Evolutionary conservation across 2,329 filamentous ascomycete genomes (phyloP), one percentile per base, ranked within the genome.

Genomic region (Pseudocercospora eumusae): DNA sequence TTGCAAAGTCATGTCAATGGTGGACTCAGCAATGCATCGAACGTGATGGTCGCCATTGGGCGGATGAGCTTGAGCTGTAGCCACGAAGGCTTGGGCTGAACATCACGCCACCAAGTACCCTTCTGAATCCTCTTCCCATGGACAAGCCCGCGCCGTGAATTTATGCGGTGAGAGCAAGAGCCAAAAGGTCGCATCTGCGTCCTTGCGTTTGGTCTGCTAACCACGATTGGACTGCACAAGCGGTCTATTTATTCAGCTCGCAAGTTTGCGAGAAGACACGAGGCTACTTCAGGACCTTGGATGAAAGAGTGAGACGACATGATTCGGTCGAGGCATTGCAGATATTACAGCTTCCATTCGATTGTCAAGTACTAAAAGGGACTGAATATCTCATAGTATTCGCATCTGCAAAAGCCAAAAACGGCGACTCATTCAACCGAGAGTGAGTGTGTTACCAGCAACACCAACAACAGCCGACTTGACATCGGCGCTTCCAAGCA

Each of bases 391-490:
- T 5, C 15, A 40, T 18, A 18, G 15, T 4, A 8, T n/a, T 5
- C 36, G 36, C 36, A 40, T 6, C 15, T 40, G 36, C 36, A 40
- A 5, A 52, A 52, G 10, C 25, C 21, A 9, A 18, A n/a, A 3
- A 3, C 21, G 10, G 31, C 23, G 7, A 9, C 25, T 10, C 27
- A n/a, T 27, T 62, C 47, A 68, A 62, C 60, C 66, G 27, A 77
- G 74, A n/a, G 64, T 69, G 11, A 79, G 69, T 13, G 76, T 78
- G 60, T 72, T 73, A 60, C 77, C 77, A 6, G 76, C 77, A 25
- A 67, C 72, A 13, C 75, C 75, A 27, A 76, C 74, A 70, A 79
- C 76, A 36, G 76, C 75, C 21, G 65, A 69, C 71, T 76, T 73
- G 56, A 77, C 76, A 31, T 70, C 73, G 3, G 67, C 63, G 11